Evolutionary conservation across 1,139 yeast genomes (phyloP), one percentile per base, ranked within the genome.

Genomic region (Suhomyces coccinellae): DNA sequence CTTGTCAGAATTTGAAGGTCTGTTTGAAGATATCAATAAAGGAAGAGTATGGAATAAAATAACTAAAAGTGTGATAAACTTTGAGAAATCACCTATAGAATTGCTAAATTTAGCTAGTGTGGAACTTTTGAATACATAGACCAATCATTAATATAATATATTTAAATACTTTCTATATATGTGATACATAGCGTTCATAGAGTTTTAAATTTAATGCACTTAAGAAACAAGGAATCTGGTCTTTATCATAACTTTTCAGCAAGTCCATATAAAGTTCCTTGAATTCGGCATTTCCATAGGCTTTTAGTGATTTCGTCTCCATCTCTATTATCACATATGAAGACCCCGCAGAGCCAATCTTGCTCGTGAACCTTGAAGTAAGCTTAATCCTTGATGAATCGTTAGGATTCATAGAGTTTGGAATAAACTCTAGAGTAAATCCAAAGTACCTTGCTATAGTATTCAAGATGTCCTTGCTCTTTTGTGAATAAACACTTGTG

Each of bases 161-260:
- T 2, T 8, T 20, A 20, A 29, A 4, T 14, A 17, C 10, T 9
- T 29, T 22, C 14, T 29, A 36, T n/a, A 8, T n/a, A 12, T 20
- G 22, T 1, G 24, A 29, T 22, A 36, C 38, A 16, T 36, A 36
- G 11, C 43, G 44, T 12, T 48, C 50, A 13, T 48, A 48, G 22
- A 87, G 65, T 54, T 79, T 84, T 46, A 89, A 67, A 43, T 83
- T 87, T 50, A 89, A 68, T 0, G 95, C 90, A 46, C 95, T 84
- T 46, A 90, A 67, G 56, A 89, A 85, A 54, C 95, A 86, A 0
- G 95, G 88, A 20, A 88, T 80, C 54, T 87, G 90, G 35, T 78
- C 79, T 40, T 74, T 74, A 3, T 87, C 80, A 90, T 95, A 88
- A 48, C 78, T 77, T 14, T 75, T 66, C 20, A 86, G 75, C 44